Conservation (phyloP, 78 protist genomes). For the Salpingoeca rosetta region DNA sequence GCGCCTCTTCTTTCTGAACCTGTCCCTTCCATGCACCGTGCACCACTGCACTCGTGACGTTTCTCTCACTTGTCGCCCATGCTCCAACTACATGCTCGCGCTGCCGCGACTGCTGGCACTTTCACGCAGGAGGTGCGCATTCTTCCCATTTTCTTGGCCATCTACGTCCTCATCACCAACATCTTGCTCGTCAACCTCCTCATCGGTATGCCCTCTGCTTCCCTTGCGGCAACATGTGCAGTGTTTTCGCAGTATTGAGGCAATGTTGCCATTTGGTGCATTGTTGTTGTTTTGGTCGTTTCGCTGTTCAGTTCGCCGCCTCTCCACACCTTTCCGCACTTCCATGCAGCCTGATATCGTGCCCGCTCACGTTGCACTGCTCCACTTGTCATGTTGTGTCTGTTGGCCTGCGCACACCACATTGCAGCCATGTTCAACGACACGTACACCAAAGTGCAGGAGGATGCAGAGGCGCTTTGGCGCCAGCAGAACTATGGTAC, state of each 20-base stretch:
- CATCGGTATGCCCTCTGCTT: background rate
- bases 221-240: background rate
- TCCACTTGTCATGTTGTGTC: background rate
- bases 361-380: background rate
- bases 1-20: background rate
- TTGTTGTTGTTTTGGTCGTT: background rate
- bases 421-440: background rate
- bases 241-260: too few relatives aligned
- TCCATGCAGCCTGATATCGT: too few relatives aligned
- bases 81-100: background rate
- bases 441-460: background rate
- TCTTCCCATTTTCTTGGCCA: background rate
- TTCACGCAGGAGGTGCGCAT: background rate
- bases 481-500: background rate
- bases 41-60: background rate
- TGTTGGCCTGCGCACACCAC: too few relatives aligned
- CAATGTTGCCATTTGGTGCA: too few relatives aligned
- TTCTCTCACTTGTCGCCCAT: background rate
- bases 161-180: background rate
- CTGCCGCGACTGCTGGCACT: too few relatives aligned
- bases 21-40: background rate
- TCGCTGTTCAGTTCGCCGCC: background rate
- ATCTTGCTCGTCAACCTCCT: background rate
- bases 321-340: too few relatives aligned
- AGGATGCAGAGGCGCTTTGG: background rate